Percentiles rank a stretch among this genome's conserved stretches.
These are phyloP conservation scores for Rhizopogon rudus DNA, from an alignment of 768 basidiomycete species.

Conservation along the genomic window DNA sequence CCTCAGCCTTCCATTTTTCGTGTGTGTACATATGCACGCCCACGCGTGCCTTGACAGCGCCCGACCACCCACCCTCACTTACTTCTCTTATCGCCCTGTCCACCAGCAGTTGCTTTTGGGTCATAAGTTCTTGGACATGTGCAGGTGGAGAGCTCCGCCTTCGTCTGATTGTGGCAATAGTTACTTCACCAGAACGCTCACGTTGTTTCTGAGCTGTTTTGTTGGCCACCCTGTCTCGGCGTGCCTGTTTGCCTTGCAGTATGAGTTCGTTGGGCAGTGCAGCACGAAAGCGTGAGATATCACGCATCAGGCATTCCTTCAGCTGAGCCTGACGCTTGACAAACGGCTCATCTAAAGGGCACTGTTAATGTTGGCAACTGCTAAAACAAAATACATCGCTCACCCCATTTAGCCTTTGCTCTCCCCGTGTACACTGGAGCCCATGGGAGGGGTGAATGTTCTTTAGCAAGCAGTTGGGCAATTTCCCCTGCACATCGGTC, in stretches of 20 bases:
- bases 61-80: constrained; percentile 70
- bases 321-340: constrained; percentile 14
- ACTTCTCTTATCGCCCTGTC: constrained; percentile 49
- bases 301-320: constrained; percentile 30
- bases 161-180: constrained; percentile 41
- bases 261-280: constrained; percentile 48
- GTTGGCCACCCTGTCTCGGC: constrained; percentile 55
- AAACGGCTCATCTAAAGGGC: background rate
- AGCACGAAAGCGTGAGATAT: constrained; percentile 35
- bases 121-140: constrained; percentile 50
- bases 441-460: background rate
- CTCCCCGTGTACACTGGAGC: background rate
- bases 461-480: background rate
- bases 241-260: constrained; percentile 46
- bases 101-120: constrained; percentile 36
- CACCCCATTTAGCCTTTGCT: background rate
- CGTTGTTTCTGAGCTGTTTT: constrained; percentile 58
- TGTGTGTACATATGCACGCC: constrained; percentile 43
- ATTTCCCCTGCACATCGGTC: background rate
- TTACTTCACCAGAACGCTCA: constrained; percentile 60
- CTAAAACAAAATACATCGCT: background rate
- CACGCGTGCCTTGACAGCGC: constrained; percentile 50
- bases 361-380: background rate
- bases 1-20: constrained; percentile 30
- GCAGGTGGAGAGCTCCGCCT: constrained; percentile 58